Base-by-base conservation (phyloP, 129 eudicot species). In the Pseudognaphalium luteoalbum region DNA sequence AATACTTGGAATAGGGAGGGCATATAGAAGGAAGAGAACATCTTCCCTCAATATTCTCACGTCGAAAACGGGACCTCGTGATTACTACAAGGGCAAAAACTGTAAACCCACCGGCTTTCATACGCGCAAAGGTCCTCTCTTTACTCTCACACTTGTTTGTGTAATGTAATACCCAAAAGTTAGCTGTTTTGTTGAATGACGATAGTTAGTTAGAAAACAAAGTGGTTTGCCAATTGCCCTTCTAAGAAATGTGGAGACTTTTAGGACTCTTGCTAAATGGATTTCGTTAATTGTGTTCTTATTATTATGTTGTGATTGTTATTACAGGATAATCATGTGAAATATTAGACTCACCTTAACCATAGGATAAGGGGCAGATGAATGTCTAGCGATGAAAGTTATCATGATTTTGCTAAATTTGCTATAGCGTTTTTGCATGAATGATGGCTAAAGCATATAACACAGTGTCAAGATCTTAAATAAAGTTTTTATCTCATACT, bases 31-130 rank as follows among this genome's bases (percentile, higher is more conserved):
- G 69, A 93, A 93, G 76, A 85, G 97, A 15, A 81, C 97, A 39
- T 85, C 98, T 17, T 90, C 97, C 7, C 92, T 93, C 34, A 89
- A 85, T 51, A 93, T 90, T 72, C 87, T 93, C 21, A 81, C 96
- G 33, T 88, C 98, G 0, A 93, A 90, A 67, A 79, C 88, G 42
- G 90, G 89, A 11, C 96, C 92, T 19, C 81, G 90, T 25, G 86
- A 88, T 71, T 93, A 81, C 75, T 93, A 93, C 87, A 93, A 90
- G 84, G 98, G 98, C 5, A 93, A 93, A 63, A 90, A 90, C 68
- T 90, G 96, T 87, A 93, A 90, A 85, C 96, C 97, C 17, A 90
- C 93, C 68, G 98, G 98, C 85, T 90, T 90, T 69, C 97, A 93
- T 82, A 93, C 98, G 21, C 96, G 97, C 68, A 90, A 90, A 93